Conservation (phyloP, 192 early-diverging fungal genomes). For the Powellomyces hirtus region DNA sequence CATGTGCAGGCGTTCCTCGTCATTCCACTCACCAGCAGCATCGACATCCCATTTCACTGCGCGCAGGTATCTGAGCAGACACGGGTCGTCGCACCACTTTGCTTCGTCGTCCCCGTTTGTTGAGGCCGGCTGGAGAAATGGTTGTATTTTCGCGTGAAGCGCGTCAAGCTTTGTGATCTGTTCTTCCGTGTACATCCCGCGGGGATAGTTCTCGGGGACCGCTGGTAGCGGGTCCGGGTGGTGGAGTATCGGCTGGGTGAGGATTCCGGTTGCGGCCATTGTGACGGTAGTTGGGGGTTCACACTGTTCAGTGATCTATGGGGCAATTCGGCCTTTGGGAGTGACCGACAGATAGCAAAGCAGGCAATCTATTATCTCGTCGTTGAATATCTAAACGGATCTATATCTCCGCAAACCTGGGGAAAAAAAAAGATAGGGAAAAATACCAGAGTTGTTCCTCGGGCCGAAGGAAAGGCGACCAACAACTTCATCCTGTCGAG, state of each 20-base stretch:
- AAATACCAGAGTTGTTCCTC: too few species aligned
- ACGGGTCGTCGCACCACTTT: conserved; percentile 43
- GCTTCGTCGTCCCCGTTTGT: conserved; percentile 22
- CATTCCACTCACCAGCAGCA: conserved; percentile 44
- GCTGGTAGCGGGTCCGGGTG: conserved; percentile 17
- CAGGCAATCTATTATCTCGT: too few species aligned
- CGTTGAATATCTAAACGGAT: too few species aligned
- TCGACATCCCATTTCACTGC: conserved; percentile 70
- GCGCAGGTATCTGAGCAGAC: conserved; percentile 68
- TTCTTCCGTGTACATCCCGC: not conserved
- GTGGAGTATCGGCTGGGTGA: conserved; percentile 11
- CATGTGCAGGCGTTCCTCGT: not conserved
- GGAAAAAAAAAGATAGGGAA: too few species aligned
- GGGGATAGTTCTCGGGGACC: conserved; percentile 11
- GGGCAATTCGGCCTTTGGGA: too few species aligned
- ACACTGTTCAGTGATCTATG: too few species aligned
- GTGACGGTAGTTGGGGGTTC: too few species aligned
- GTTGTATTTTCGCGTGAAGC: not conserved
- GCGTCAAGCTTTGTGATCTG: conserved; percentile 21
- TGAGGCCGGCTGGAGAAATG: not conserved
- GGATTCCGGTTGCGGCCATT: too few species aligned
- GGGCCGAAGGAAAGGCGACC: too few species aligned
- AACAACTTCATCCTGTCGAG: too few species aligned
- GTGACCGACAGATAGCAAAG: too few species aligned
- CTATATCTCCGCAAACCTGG: too few species aligned